These are phyloP conservation scores for Botrytis porri DNA, from an alignment of 2,329 filamentous ascomycete species.

Conservation along the genomic window DNA sequence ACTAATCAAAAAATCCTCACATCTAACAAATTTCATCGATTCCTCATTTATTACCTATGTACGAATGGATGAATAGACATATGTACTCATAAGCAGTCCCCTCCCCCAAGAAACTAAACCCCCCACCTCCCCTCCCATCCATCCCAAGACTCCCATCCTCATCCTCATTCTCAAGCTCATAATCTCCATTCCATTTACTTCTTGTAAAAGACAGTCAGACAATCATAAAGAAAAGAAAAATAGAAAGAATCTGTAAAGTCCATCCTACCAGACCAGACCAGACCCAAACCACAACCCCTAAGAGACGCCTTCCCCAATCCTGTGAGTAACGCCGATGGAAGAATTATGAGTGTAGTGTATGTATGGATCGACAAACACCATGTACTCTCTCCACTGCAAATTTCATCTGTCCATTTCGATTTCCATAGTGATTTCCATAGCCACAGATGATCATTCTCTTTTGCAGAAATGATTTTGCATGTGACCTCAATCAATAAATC, in stretches of 20 bases:
- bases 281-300: not conserved
- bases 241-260: not conserved
- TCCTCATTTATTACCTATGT: no score
- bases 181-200: not conserved
- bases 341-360: not conserved
- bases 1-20: no score
- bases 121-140: no score
- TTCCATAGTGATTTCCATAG: constrained; percentile 97
- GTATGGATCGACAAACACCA: constrained; percentile 74
- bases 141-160: not conserved
- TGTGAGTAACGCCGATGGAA: not conserved
- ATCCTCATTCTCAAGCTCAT: not conserved
- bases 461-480: constrained; percentile 92
- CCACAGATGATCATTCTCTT: constrained; percentile 91
- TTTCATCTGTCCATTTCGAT: constrained; percentile 93
- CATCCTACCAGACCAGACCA: not conserved
- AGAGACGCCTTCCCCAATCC: not conserved
- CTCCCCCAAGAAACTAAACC: no score
- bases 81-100: no score
- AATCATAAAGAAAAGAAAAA: not conserved
- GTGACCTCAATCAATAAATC: constrained; percentile 85
- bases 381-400: constrained; percentile 77
- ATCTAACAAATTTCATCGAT: no score
- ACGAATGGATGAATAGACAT: no score
- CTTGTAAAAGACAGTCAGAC: not conserved